A percentile compares a stretch with the other conserved stretches of the same genome.
Conservation (phyloP, 2,329 filamentous ascomycete species). For the Epichloe brachyelytri region DNA sequence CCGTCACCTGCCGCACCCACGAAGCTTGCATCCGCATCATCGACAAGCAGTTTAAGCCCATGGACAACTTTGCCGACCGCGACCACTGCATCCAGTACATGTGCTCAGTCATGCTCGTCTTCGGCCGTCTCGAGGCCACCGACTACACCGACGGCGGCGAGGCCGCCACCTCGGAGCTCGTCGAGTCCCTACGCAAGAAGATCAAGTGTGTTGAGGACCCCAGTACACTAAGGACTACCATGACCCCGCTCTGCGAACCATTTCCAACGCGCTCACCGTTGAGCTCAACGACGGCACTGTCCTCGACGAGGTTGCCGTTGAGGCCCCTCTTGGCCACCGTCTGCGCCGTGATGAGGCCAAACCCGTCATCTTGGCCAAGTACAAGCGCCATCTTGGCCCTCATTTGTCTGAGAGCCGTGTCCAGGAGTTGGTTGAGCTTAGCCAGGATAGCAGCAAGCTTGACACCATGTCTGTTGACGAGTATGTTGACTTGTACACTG, state of each 20-base stretch:
- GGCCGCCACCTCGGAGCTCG: slow-evolving; percentile 76
- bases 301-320: slow-evolving; percentile 79
- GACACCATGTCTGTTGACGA: slow-evolving; percentile 78
- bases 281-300: slow-evolving; percentile 89
- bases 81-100: slow-evolving; percentile 99
- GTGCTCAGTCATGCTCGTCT: slow-evolving; percentile 90
- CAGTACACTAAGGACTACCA: slow-evolving; percentile 95
- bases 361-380: slow-evolving; percentile 92
- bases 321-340: slow-evolving; percentile 88
- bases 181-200: slow-evolving; percentile 84
- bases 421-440: slow-evolving; percentile 69
- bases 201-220: slow-evolving; percentile 93
- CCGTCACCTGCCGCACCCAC: slow-evolving; percentile 87
- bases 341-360: slow-evolving; percentile 91
- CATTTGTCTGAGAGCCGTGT: slow-evolving; percentile 71
- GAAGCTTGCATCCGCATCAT: slow-evolving; percentile 98
- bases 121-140: slow-evolving; percentile 80
- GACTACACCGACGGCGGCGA: slow-evolving; percentile 92
- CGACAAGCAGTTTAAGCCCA: slow-evolving; percentile 99
- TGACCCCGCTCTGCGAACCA: slow-evolving; percentile 82
- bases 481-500: slow-evolving; percentile 75
- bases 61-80: slow-evolving; percentile 99
- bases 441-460: slow-evolving; percentile 60
- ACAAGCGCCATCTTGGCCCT: slow-evolving; percentile 76
- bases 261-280: slow-evolving; percentile 92